Base-by-base conservation (phyloP, 1,139 yeast genomes). In the Komagataea norvegica region DNA sequence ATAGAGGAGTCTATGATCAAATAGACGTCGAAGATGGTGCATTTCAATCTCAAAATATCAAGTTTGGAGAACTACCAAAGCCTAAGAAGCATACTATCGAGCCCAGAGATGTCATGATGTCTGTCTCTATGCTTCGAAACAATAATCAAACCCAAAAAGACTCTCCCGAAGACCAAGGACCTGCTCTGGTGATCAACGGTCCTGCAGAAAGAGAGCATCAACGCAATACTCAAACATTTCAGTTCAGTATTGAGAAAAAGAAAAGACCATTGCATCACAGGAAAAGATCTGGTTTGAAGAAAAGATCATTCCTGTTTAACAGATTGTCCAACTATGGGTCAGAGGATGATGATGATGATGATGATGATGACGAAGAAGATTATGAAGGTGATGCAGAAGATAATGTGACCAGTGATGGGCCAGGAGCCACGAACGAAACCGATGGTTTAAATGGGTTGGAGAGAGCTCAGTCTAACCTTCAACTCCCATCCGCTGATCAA, bases 71-170 rank as follows among this genome's bases (percentile, higher is more conserved):
- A 26, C 55, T 72, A 24, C 80, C 79, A 0, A 60, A 61, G 30
- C 78, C 77, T 5, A 54, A 74, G 20, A 62, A 69, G 15, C 65
- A 68, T 17, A 79, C 79, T 28, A 65, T 84, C 9, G 79, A 79
- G 24, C 96, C 96, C 1, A 77, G 83, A 36, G 96, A 88, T 54
- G 81, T 88, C 79, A 81, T 70, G 55, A 70, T 82, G 62, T 86
- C 95, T 2, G 82, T 87, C 47, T 80, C 86, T 36, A 78, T 86
- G 79, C 66, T 87, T 61, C 81, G 79, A 52, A 68, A 71, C 38
- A 67, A 68, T 36, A 72, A 72, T 26, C 35, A 34, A 3, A 17
- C 13, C 1, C 44, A 48, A 13, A 57, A 56, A 6, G n/a, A n/a
- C n/a, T 54, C 54, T 16, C 67, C 63, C 9, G 67, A 64, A 29